Conservation (phyloP, 192 early-diverging fungal genomes). For the Geosiphon pyriformis region DNA sequence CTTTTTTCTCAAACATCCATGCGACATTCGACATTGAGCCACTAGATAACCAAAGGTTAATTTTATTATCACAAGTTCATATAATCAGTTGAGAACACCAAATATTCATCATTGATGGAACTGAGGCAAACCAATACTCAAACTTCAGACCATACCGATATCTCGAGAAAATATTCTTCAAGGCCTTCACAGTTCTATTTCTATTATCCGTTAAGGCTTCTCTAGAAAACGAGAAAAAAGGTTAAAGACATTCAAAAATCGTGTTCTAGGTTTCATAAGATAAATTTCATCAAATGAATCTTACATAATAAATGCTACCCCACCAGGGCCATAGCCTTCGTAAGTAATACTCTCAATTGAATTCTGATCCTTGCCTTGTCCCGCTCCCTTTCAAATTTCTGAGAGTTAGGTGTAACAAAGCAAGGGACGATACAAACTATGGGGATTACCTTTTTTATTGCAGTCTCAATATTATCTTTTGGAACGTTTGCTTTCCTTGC, state of each 20-base stretch:
- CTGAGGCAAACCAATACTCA: not conserved
- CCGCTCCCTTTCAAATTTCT: conserved; percentile 13
- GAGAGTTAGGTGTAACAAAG: not conserved
- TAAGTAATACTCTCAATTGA: conserved; percentile 48
- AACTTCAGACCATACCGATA: conserved; percentile 31
- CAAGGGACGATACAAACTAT: not conserved
- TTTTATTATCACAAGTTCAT: not conserved
- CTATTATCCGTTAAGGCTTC: conserved; percentile 54
- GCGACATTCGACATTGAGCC: conserved; percentile 56
- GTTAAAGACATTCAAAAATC: not conserved
- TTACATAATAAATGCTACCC: conserved; percentile 59
- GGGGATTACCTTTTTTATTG: conserved; percentile 54
- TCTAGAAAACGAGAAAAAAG: conserved; percentile 13
- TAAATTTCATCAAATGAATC: conserved; percentile 27
- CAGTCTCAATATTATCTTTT: conserved; percentile 64
- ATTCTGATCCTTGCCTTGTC: conserved; percentile 43
- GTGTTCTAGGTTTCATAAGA: not conserved
- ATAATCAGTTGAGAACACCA: not conserved
- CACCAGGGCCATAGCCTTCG: conserved; percentile 57
- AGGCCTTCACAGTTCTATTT: conserved; percentile 55
- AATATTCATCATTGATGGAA: not conserved
- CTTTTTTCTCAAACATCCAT: conserved; percentile 66
- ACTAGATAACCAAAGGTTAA: conserved; percentile 29
- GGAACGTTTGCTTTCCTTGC: conserved; percentile 60
- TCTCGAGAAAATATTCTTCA: conserved; percentile 53